A percentile compares a stretch with the other conserved stretches of the same genome.
These are phyloP conservation scores for Prunus fruticosa DNA, from an alignment of 306 rosid species.

Conservation along the genomic window DNA sequence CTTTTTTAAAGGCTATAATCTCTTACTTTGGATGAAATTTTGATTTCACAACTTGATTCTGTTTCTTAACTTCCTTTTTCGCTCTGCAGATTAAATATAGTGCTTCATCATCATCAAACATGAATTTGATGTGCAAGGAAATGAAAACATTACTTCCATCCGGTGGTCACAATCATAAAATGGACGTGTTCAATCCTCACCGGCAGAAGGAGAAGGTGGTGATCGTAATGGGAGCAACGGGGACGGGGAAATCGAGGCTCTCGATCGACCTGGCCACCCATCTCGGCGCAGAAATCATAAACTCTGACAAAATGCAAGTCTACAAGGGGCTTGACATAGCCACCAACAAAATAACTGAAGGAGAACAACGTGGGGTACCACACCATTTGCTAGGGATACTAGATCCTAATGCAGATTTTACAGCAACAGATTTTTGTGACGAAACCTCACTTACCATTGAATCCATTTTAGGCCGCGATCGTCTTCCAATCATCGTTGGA, in stretches of 20 bases:
- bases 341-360: slow-evolving; percentile 69
- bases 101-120: not conserved
- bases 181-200: slow-evolving; percentile 22
- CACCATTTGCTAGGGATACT: slow-evolving; percentile 76
- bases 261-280: slow-evolving; percentile 65
- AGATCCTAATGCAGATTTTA: slow-evolving; percentile 53
- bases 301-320: slow-evolving; percentile 89
- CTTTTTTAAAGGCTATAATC: not conserved
- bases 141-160: slow-evolving; percentile 39
- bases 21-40: not conserved
- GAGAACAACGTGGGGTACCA: slow-evolving; percentile 61
- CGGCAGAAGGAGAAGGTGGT: slow-evolving; percentile 71
- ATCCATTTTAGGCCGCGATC: slow-evolving; percentile 25
- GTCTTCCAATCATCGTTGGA: slow-evolving; percentile 79
- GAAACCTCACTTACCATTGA: slow-evolving; percentile 38
- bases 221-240: slow-evolving; percentile 82
- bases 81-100: not conserved
- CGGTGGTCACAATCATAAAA: slow-evolving; percentile 21
- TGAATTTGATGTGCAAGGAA: slow-evolving; percentile 33
- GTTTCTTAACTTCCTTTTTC: not conserved
- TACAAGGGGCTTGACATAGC: slow-evolving; percentile 68
- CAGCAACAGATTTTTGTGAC: slow-evolving; percentile 46
- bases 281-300: slow-evolving; percentile 66
- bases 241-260: slow-evolving; percentile 77
- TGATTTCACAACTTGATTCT: not conserved